Base-by-base conservation (phyloP, 768 basidiomycete genomes). In the Dentipellis fragilis region DNA sequence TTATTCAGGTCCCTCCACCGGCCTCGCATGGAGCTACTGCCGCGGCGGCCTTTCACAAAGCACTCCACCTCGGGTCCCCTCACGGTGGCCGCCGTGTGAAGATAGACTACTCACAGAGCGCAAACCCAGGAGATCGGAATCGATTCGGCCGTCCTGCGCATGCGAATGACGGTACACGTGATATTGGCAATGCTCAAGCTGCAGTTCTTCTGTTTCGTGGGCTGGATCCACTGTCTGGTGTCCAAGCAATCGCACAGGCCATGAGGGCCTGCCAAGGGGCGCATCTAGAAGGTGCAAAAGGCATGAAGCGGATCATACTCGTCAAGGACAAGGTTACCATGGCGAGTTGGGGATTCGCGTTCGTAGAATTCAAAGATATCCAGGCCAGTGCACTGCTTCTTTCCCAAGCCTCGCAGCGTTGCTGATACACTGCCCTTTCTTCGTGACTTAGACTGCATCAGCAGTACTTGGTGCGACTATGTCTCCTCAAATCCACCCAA, bases 41-140 rank as follows among this genome's bases (percentile, higher is more conserved):
- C 14, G 80, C 81, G 8, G 71, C 83, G 9, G 76, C 78, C 36
- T 93, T 80, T 68, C 84, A 86, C 69, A 86, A 84, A 61, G 84
- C 86, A 7, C 72, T 89, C 53, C 87, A 89, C 67, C 78, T 79
- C 1, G 85, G 87, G 22, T 66, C 73, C 11, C 80, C 84, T 23
- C 85, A 85, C 56, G 86, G 83, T 61, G 93, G 91, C 11, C 84
- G 89, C 50, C 78, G 91, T 61, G 86, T 95, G 66, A 95, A 95
- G 72, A 91, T 99, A 64, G 94, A 99, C 71, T 99, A 89, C 66
- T 93, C 94, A 3, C 84, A 92, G 71, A 89, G 86, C 60, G 86
- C 86, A 23, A 78, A 80, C 29, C 89, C 86, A 23, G 79, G 82
- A 50, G 85, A 85, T 57, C 79, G 78, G 62, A 79, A 81, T 10